Evolutionary conservation across 2,329 filamentous ascomycete species (phyloP), one percentile per base, ranked within the genome.

Genomic region (Elsinoe fawcettii): DNA sequence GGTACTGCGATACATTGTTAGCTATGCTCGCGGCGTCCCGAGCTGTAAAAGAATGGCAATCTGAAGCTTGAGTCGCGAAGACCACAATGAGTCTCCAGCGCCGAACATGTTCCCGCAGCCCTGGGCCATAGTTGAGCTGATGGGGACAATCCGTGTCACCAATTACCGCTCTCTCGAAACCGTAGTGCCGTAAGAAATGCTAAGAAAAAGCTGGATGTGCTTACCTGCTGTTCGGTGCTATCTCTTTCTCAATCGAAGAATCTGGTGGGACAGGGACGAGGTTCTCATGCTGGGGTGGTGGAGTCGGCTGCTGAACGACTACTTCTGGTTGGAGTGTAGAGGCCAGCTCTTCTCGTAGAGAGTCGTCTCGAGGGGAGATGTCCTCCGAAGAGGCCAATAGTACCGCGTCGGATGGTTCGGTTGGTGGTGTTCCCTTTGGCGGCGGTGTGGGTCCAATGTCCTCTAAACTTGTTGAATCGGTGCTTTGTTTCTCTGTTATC

Each of bases 241-340:
- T 36, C 32, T 53, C 32, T 53, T 53, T 36, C 32, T 12, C 25
- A 16, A 23, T 37, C 22, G 30, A 53, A 18, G 20, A 23, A 53
- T 53, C 49, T 36, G 49, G 20, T n/a, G 49, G 49, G 23, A 30
- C 32, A 3, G 49, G 34, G 4, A n/a, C 32, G 32, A 53, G 32
- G 18, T 39, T 53, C 34, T 53, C 49, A 53, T 53, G 37, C 49
- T 53, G 49, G 49, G 49, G 49, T n/a, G 49, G 49, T 39, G 49
- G 49, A 53, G 49, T 53, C 49, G 49, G 49, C 49, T 53, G 49
- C 32, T 53, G 49, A 37, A 53, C 49, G 49, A 53, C 49, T 53
- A 53, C 49, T 53, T 36, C 49, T 18, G 49, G 49, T 4, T 39
- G 49, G 18, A 22, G 16, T 36, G 49, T 5, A 53, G 49, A 39